Conservation (phyloP, 495 filamentous ascomycete species). For the Pyrenopolyporus hunteri region DNA sequence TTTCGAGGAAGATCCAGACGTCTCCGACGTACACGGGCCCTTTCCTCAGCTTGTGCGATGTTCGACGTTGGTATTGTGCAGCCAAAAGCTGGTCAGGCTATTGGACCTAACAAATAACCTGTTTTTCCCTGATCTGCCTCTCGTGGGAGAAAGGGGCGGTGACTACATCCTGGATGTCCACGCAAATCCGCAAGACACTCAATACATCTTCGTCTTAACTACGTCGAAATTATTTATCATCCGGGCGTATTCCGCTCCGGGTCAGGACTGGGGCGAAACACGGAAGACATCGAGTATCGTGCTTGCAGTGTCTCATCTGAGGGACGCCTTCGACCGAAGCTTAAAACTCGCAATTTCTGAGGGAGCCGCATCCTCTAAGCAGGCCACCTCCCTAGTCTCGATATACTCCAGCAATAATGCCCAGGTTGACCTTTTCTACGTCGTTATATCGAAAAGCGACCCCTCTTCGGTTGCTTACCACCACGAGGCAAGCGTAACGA, state of each 20-base stretch:
- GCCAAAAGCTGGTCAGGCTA: conserved; percentile 27
- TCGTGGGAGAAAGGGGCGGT: conserved; percentile 17
- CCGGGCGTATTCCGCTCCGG: conserved; percentile 24
- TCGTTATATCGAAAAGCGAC: conserved; percentile 38
- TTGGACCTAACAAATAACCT: conserved; percentile 34
- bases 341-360: conserved; percentile 31
- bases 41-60: conserved; percentile 34
- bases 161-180: conserved; percentile 40
- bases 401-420: conserved; percentile 30
- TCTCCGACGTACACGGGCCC: conserved; percentile 13
- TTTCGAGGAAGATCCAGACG: conserved; percentile 26
- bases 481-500: conserved; percentile 15
- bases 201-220: conserved; percentile 40
- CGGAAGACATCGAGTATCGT: conserved; percentile 35
- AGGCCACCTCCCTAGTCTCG: conserved; percentile 33
- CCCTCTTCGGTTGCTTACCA: conserved; percentile 34
- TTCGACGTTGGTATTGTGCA: conserved; percentile 38
- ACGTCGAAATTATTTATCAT: conserved; percentile 38
- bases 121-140: conserved; percentile 28
- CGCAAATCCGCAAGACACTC: conserved; percentile 27
- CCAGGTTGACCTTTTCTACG: conserved; percentile 43
- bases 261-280: conserved; percentile 23
- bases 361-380: conserved; percentile 11
- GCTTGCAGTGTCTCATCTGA: conserved; percentile 37
- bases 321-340: conserved; percentile 27